Evolutionary conservation across 2,329 filamentous ascomycete species (phyloP), one percentile per base, ranked within the genome.

Genomic region (Fusarium chlamydosporum): DNA sequence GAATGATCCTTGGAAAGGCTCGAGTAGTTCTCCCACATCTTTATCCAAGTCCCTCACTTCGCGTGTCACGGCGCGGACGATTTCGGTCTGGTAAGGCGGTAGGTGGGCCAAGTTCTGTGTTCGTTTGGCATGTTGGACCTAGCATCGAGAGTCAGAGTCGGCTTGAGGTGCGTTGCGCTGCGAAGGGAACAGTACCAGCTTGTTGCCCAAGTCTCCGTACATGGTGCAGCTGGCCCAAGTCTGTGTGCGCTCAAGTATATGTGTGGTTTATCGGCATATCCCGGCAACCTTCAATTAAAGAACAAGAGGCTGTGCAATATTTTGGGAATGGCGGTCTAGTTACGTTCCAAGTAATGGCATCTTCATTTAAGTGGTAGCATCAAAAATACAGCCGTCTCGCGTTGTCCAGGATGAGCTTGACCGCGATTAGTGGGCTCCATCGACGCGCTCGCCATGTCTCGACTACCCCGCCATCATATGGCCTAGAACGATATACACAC

Each of bases 51-150:
- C 95, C 73, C 94, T 92, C 23, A 97, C 94, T 85, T 99, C 96
- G 74, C 94, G 91, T 3, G 93, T 92, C 48, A 97, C 91, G 20
- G 89, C 88, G 59, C 94, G 94, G 56, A 98, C 93, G 43, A 96
- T 87, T 76, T 98, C 96, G 29, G 94, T 91, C 80, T 97, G 94
- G 78, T 98, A 98, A 5, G 94, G 91, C 1, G 96, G 96, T 4
- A 99, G 87, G 77, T 96, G 89, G 33, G 90, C 83, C 57, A 99
- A 88, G 70, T 92, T 91, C 80, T 96, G 93, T 18, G 92, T 97
- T 77, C 96, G 89, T 85, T 98, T 98, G 78, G 96, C 96, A 84
- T 98, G 92, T 84, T 95, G 92, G 73, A 96, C 94, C 93, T 97
- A 71, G 23, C 23, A 46, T 46, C 29, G 45, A 52, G 63, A 71